Conservation (phyloP, 129 eudicot species). For the Artemisia argyi region DNA sequence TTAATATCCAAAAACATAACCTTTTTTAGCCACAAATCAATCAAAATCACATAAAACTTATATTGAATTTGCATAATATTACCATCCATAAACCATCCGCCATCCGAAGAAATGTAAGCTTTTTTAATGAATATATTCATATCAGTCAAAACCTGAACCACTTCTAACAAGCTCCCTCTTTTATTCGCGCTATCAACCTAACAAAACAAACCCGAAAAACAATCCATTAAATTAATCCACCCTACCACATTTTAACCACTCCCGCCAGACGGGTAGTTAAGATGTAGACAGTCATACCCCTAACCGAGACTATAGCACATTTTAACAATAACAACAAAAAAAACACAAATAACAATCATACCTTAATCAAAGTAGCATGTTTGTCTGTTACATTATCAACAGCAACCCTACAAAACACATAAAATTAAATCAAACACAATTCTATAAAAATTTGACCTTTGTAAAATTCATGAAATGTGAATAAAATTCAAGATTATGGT, state of each 20-base stretch:
- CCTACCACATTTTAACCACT: too few relatives aligned
- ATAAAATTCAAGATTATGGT: not conserved
- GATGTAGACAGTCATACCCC: too few relatives aligned
- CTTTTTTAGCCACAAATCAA: not conserved
- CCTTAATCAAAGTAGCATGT: constrained; percentile 85
- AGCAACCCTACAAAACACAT: constrained; percentile 58
- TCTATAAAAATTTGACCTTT: too few relatives aligned
- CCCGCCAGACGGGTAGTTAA: too few relatives aligned
- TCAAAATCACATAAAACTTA: not conserved
- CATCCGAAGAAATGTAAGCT: constrained; percentile 89
- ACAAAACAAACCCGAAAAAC: not conserved
- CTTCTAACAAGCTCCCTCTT: constrained; percentile 81
- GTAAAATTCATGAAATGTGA: not conserved
- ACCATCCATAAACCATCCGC: constrained; percentile 97
- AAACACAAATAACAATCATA: constrained; percentile 12
- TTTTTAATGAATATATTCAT: constrained; percentile 67
- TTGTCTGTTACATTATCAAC: constrained; percentile 70
- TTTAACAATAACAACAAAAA: not conserved
- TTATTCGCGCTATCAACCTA: constrained; percentile 86
- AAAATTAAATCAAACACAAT: not conserved
- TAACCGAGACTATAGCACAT: too few relatives aligned
- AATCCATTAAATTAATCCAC: not conserved
- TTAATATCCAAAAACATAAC: not conserved
- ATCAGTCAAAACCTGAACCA: constrained; percentile 82
- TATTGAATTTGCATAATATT: not conserved